Evolutionary conservation across 768 basidiomycete species (phyloP), one percentile per base, ranked within the genome.

Genomic region (Tricholoma matsutake): DNA sequence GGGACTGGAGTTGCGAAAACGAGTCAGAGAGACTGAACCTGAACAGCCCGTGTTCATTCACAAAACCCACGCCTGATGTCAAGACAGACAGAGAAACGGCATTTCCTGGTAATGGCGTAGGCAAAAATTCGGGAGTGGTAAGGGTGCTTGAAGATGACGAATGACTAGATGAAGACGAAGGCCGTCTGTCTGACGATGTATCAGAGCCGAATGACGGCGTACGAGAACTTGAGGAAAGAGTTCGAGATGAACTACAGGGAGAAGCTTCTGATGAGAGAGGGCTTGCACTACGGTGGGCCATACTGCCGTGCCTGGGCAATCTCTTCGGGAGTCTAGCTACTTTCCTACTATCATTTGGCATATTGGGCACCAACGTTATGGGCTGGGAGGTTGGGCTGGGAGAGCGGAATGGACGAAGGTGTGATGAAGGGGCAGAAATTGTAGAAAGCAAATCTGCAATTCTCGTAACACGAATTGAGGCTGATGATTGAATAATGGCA

Each of bases 401-500:
- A 31, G 51, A 58, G 20, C 29, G 28, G 41, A 31, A 57, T 8
- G 56, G 52, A 16, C 28, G 57, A 14, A n/a, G 41, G 5, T 34
- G 56, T 14, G 34, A 47, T 9, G 49, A 32, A 22, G 53, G 61
- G 4, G 56, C 57, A 47, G 37, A 41, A 6, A 49, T 54, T 1
- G 41, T 28, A n/a, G n/a, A n/a, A 54, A 28, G 7, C 16, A 54
- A 1, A n/a, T 5, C 31, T 18, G 10, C 11, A 14, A 4, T 6
- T 14, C 11, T 31, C 47, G 43, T 8, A 32, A 13, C n/a, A 28
- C 11, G n/a, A 10, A 45, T 18, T 10, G 54, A 29, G 1, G 10
- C 43, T 37, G 5, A 29, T 25, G 4, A 11, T 16, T 5, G 28
- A 74, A 78, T 65, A 76, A 60, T 25, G 6, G 59, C 61, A 13